Percentiles rank a stretch among this genome's conserved stretches.
phyloP scores from a whole-genome alignment of 2,329 filamentous ascomycete species.

The Monilinia fructicola region DNA sequence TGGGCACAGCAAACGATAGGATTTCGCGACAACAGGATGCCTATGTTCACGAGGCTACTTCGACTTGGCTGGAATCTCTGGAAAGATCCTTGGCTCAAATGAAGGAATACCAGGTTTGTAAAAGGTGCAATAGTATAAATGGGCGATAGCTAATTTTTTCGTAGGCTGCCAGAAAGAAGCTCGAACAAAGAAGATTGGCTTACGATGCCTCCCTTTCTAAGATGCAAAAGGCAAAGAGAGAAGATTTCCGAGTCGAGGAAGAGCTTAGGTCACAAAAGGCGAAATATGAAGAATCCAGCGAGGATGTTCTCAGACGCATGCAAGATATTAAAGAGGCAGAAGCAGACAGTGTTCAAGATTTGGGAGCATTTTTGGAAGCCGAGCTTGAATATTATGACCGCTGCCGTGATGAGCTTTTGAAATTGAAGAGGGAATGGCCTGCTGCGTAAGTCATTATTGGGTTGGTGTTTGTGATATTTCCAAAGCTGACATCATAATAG shows the following conservation, averaged over 20 bases:
- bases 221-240: constrained; percentile 89
- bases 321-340: constrained; percentile 94
- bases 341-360: constrained; percentile 74
- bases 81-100: constrained; percentile 89
- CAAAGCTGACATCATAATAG: constrained; percentile 14
- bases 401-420: constrained; percentile 77
- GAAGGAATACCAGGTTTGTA: constrained; percentile 89
- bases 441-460: constrained; percentile 49
- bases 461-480: background rate
- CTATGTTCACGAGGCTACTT: constrained; percentile 74
- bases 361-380: constrained; percentile 80
- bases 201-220: constrained; percentile 89
- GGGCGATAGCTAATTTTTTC: constrained; percentile 32
- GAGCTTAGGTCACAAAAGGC: constrained; percentile 87
- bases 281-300: constrained; percentile 93
- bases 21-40: constrained; percentile 82
- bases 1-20: constrained; percentile 85
- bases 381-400: constrained; percentile 90
- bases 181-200: constrained; percentile 82
- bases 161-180: constrained; percentile 83
- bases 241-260: constrained; percentile 91
- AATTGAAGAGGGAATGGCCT: constrained; percentile 69
- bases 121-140: background rate
- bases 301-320: constrained; percentile 91
- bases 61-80: constrained; percentile 86